A percentile compares a stretch with the other conserved stretches of the same genome.
phyloP scores from a whole-genome alignment of 352 stramenopile species.

The Phytophthora tubulina region DNA sequence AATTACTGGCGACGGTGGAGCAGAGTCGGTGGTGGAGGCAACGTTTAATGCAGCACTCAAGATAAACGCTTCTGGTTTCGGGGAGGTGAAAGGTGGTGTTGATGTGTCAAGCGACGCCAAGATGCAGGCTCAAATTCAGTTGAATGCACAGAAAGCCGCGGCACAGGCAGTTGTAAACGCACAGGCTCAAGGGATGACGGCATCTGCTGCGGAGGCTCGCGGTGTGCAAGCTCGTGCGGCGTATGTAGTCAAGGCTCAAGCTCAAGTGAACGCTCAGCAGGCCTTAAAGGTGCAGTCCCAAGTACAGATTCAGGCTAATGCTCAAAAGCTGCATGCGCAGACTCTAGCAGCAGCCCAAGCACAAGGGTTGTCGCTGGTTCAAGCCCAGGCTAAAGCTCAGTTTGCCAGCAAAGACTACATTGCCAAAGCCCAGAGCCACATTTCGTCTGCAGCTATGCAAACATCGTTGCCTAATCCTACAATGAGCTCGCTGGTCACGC shows the following conservation, averaged over 20 bases:
- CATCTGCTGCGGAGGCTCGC: slow-evolving; percentile 72
- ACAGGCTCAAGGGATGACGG: slow-evolving; percentile 81
- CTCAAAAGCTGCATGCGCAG: slow-evolving; percentile 89
- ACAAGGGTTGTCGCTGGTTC: slow-evolving; percentile 85
- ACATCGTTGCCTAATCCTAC: slow-evolving; percentile 57
- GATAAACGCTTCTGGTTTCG: slow-evolving; percentile 48
- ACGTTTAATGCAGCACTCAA: slow-evolving; percentile 91
- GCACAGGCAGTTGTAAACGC: slow-evolving; percentile 81
- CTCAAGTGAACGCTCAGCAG: slow-evolving; percentile 87
- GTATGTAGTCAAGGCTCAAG: slow-evolving; percentile 87
- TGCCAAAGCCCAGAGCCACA: slow-evolving; percentile 86
- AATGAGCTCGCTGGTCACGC: slow-evolving; percentile 67
- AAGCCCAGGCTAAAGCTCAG: slow-evolving; percentile 89
- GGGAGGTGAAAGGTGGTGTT: slow-evolving; percentile 41
- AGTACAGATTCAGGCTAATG: slow-evolving; percentile 91
- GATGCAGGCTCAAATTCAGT: slow-evolving; percentile 87
- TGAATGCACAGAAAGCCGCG: slow-evolving; percentile 87
- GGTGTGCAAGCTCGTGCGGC: slow-evolving; percentile 86
- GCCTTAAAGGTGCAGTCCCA: slow-evolving; percentile 88
- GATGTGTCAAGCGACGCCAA: slow-evolving; percentile 75
- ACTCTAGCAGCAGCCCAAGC: slow-evolving; percentile 85
- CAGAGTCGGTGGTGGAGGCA: slow-evolving; percentile 91
- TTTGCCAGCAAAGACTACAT: slow-evolving; percentile 93
- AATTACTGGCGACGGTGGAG: slow-evolving; percentile 88
- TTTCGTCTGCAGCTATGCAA: slow-evolving; percentile 71